phyloP scores from a whole-genome alignment of 495 filamentous ascomycete genomes.

The Neurospora sp. region DNA sequence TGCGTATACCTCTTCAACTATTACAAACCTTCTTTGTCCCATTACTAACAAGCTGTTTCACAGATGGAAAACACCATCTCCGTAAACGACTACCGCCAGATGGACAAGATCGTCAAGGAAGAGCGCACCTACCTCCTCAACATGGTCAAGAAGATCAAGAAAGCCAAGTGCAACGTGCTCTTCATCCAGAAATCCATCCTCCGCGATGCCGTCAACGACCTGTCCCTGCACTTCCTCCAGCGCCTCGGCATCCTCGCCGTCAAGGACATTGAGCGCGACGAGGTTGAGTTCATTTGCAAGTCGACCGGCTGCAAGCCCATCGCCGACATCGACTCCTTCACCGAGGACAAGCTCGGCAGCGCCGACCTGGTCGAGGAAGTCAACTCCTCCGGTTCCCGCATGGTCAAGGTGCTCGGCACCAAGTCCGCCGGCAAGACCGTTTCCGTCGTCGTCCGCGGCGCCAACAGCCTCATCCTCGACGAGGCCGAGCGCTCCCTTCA shows the following conservation, averaged over 20 bases:
- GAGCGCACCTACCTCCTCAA: conserved; percentile 96
- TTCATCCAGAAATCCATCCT: conserved; percentile 98
- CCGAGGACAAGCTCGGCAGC: conserved; percentile 95
- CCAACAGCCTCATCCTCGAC: conserved; percentile 89
- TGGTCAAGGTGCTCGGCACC: conserved; percentile 90
- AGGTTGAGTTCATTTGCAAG: conserved; percentile 99
- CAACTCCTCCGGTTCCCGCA: conserved; percentile 73
- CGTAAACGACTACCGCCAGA: conserved; percentile 98
- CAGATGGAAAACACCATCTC: conserved; percentile 99
- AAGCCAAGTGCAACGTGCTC: conserved; percentile 97
- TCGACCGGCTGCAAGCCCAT: conserved; percentile 97
- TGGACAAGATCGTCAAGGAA: conserved; percentile 99
- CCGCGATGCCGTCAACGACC: conserved; percentile 93
- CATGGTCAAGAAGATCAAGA: conserved; percentile 99
- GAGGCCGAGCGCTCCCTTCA: conserved; percentile 94
- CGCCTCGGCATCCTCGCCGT: conserved; percentile 91
- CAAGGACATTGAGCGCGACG: conserved; percentile 96
- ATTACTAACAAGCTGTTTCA: conserved; percentile 2
- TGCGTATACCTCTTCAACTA: conserved; percentile 31
- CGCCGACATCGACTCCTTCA: conserved; percentile 97
- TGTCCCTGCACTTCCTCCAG: conserved; percentile 92
- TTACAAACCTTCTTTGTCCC: background rate
- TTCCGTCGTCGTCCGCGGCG: conserved; percentile 86
- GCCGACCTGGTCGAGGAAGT: conserved; percentile 92
- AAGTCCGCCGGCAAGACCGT: conserved; percentile 75